Evolutionary conservation across 345 rosid genomes (phyloP), one percentile per base, ranked within the genome.

Genomic region (Salix purpurea): DNA sequence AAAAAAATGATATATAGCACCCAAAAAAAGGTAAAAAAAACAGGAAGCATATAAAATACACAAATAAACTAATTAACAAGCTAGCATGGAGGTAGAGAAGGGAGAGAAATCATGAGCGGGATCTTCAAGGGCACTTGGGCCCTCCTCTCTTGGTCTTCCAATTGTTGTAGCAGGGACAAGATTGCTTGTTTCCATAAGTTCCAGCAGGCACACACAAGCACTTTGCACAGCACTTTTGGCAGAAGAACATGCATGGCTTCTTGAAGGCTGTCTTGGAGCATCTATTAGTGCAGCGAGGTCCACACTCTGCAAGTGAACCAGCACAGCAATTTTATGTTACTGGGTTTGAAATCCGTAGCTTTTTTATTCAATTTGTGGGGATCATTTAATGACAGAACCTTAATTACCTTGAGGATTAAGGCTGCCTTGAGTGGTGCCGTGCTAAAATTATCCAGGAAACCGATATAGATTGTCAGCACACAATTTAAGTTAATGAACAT

Each of bases 381-480:
- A 40, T 40, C 12, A n/a, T 64, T 64, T 10, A 3, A 26, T 11
- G 15, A 24, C 0, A 9, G 28, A 13, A 26, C 67, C 16, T 36
- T 66, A 16, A 32, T 50, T 73, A 88, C 90, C 92, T 81, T 87
- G 86, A 10, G 92, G 90, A 36, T 62, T 82, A 28, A 89, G 89
- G 76, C 92, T 87, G 58, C 92, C 90, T 76, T 86, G 75, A 10
- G 90, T 83, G 44, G 69, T 70, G 5, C 92, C 90, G 78, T 85
- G 18, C 90, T 89, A 70, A 40, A 80, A 75, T n/a, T 8, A 37
- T 23, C 2, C 26, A 73, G 69, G 34, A 64, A 50, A 60, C 5
- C 18, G 69, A 65, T 1, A 18, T 0, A 21, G 6, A 16, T 1
- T 1, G 4, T 13, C 12, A 36, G 39, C 30, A 18, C 32, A 54